These are phyloP conservation scores for Paracamarosporium sp. DNA, from an alignment of 2,329 filamentous ascomycete genomes.

Conservation along the genomic window DNA sequence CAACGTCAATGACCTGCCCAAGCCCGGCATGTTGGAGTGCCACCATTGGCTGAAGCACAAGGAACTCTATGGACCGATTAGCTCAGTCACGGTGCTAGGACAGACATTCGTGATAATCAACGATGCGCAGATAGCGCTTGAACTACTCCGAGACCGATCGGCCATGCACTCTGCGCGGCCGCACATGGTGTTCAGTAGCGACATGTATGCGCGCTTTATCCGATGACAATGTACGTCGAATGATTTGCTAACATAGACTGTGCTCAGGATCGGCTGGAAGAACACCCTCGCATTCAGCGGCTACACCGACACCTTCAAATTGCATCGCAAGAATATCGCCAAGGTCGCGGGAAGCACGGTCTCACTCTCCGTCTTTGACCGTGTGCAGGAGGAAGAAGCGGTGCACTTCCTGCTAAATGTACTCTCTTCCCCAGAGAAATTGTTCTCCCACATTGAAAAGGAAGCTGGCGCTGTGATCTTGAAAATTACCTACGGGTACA, in stretches of 20 bases:
- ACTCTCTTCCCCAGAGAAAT: slow-evolving; percentile 19
- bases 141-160: slow-evolving; percentile 30
- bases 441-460: slow-evolving; percentile 29
- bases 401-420: slow-evolving; percentile 31
- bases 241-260: slow-evolving; percentile 2
- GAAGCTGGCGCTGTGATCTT: slow-evolving; percentile 38
- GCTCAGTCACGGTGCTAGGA: slow-evolving; percentile 37
- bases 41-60: slow-evolving; percentile 53
- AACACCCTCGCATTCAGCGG: slow-evolving; percentile 22
- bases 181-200: slow-evolving; percentile 20
- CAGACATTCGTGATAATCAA: slow-evolving; percentile 39
- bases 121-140: slow-evolving; percentile 31
- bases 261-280: slow-evolving; percentile 24
- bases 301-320: slow-evolving; percentile 26
- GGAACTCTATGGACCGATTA: slow-evolving; percentile 40
- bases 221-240: background rate
- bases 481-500: slow-evolving; percentile 52
- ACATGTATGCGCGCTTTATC: slow-evolving; percentile 15
- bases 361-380: slow-evolving; percentile 26
- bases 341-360: slow-evolving; percentile 25
- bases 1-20: slow-evolving; percentile 58
- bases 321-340: slow-evolving; percentile 30
- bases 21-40: slow-evolving; percentile 44
- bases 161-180: slow-evolving; percentile 32
- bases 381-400: slow-evolving; percentile 28